These are phyloP conservation scores for Leishmania turanica DNA, from an alignment of 208 protist species.

Conservation along the genomic window DNA sequence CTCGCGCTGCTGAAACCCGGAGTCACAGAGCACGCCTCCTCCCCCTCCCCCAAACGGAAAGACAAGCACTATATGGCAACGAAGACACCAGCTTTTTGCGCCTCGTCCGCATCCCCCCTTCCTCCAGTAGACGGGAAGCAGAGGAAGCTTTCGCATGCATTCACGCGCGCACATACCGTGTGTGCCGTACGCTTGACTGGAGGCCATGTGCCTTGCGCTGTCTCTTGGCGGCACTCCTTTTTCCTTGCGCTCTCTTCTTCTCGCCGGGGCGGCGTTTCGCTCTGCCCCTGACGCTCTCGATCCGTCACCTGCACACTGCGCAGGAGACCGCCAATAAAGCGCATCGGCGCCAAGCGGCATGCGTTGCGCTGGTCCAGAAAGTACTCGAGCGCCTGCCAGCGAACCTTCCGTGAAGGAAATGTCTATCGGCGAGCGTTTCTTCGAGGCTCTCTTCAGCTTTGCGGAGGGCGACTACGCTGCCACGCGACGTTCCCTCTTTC, in stretches of 20 bases:
- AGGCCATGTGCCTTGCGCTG: background rate
- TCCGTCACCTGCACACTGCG: background rate
- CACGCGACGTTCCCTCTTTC: slow-evolving; percentile 23
- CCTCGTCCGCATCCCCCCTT: background rate
- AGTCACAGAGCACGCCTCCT: background rate
- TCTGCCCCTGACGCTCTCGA: background rate
- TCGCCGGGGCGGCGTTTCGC: background rate
- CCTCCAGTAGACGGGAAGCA: background rate
- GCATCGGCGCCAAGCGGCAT: background rate
- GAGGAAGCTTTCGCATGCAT: background rate
- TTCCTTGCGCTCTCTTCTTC: background rate
- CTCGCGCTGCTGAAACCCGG: background rate
- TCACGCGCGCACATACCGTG: background rate
- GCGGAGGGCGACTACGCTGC: slow-evolving; percentile 25
- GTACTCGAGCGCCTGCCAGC: background rate
- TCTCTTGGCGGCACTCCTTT: background rate
- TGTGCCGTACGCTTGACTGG: background rate
- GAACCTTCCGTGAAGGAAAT: background rate
- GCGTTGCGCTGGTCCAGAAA: background rate
- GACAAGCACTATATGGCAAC: background rate
- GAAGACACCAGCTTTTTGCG: background rate
- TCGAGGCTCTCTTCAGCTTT: slow-evolving; percentile 46
- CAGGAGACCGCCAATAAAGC: background rate
- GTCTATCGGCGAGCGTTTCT: slow-evolving; percentile 23
- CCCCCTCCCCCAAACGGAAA: background rate